A percentile compares a stretch with the other conserved stretches of the same genome.
These are phyloP conservation scores for Pseudocercospora vitis DNA, from an alignment of 2,329 filamentous ascomycete genomes.

Conservation along the genomic window DNA sequence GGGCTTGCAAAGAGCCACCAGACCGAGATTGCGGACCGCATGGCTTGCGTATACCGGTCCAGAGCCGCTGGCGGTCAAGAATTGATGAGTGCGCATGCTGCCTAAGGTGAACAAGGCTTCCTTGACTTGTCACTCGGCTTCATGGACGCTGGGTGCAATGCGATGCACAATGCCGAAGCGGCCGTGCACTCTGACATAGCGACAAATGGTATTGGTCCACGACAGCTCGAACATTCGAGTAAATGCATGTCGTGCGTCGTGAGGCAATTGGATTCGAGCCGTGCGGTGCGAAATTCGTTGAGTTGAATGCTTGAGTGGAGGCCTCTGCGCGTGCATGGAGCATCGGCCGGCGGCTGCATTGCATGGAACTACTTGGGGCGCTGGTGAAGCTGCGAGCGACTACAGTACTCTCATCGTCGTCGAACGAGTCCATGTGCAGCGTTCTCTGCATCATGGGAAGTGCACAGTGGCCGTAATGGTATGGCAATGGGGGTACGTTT, in stretches of 20 bases:
- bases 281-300: slow-evolving; percentile 6
- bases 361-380: background rate
- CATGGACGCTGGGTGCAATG: slow-evolving; percentile 14
- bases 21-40: background rate
- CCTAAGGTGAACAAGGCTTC: slow-evolving; percentile 22
- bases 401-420: background rate
- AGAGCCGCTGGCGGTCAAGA: background rate
- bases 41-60: background rate
- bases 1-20: too few species aligned
- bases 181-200: slow-evolving; percentile 10
- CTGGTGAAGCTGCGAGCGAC: background rate
- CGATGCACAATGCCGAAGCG: slow-evolving; percentile 13
- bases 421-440: background rate
- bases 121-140: slow-evolving; percentile 7
- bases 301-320: background rate
- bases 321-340: background rate
- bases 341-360: background rate
- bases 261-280: background rate
- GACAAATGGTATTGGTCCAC: slow-evolving; percentile 22
- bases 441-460: background rate
- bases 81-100: slow-evolving; percentile 11
- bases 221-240: slow-evolving; percentile 13
- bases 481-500: background rate
- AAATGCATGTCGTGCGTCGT: background rate
- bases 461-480: background rate